These are phyloP conservation scores for Phialocephala subalpina DNA, from an alignment of 2,329 filamentous ascomycete species.

Conservation along the genomic window DNA sequence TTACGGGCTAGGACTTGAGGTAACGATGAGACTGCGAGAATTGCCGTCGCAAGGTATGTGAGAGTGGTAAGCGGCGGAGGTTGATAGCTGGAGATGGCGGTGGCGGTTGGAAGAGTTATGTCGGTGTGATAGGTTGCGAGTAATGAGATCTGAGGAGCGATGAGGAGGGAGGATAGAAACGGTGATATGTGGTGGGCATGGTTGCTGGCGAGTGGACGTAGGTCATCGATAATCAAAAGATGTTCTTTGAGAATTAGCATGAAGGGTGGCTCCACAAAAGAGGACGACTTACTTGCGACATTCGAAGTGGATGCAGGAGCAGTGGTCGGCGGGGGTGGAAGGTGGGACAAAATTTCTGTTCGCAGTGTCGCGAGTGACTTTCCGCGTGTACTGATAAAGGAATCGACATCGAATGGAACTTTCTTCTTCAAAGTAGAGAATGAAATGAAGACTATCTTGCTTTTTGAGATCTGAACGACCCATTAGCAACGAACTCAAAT, in stretches of 20 bases:
- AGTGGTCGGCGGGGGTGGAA: constrained; percentile 33
- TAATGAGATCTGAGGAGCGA: constrained; percentile 73
- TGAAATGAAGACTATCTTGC: constrained; percentile 78
- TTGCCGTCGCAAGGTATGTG: constrained; percentile 86
- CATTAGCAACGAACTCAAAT: constrained; percentile 2
- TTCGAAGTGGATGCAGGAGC: constrained; percentile 20
- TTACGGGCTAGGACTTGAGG: constrained; percentile 78
- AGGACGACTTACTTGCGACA: constrained; percentile 49
- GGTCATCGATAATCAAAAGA: constrained; percentile 81
- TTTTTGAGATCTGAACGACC: constrained; percentile 61
- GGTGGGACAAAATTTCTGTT: constrained; percentile 64
- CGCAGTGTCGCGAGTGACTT: constrained; percentile 64
- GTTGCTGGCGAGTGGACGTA: constrained; percentile 70
- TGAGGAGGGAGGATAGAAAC: constrained; percentile 74
- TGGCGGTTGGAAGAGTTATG: constrained; percentile 62
- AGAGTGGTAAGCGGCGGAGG: constrained; percentile 77
- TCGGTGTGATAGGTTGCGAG: constrained; percentile 86
- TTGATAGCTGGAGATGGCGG: constrained; percentile 57
- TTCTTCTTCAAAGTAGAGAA: constrained; percentile 74
- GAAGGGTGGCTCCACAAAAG: not conserved
- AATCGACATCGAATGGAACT: constrained; percentile 66
- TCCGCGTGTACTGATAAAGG: constrained; percentile 71
- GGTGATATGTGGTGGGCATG: constrained; percentile 65
- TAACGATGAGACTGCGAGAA: constrained; percentile 78
- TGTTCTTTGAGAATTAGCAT: constrained; percentile 57